Conservation (phyloP, 2,329 filamentous ascomycete species). For the Fusarium agapanthi region DNA sequence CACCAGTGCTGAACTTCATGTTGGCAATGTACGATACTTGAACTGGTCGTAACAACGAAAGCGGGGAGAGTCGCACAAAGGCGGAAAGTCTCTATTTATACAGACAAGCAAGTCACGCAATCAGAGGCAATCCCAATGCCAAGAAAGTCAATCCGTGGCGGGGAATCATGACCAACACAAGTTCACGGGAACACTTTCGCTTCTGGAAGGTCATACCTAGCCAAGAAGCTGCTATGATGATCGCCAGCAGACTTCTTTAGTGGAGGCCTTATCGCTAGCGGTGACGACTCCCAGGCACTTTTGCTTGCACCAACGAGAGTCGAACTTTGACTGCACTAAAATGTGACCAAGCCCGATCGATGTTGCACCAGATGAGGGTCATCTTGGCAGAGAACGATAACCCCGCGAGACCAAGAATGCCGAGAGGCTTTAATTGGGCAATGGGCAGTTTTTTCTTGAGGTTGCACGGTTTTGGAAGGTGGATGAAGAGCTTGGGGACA, state of each 20-base stretch:
- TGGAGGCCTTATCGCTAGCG: neutral
- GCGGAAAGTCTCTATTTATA: neutral
- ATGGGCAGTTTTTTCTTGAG: neutral
- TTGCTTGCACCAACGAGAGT: neutral
- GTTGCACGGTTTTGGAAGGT: conserved; percentile 27
- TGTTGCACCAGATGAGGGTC: conserved; percentile 1
- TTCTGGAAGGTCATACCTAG: conserved; percentile 26
- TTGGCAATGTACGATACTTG: neutral
- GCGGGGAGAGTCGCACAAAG: too few relatives aligned
- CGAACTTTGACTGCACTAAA: neutral
- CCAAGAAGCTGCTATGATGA: neutral
- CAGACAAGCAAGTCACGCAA: neutral
- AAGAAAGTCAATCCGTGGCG: neutral
- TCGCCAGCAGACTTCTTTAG: neutral
- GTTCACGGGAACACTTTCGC: conserved; percentile 6
- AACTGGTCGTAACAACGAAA: neutral
- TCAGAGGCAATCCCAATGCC: neutral
- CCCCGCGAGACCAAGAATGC: neutral
- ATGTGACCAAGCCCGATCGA: neutral
- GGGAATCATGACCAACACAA: neutral
- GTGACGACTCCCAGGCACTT: neutral
- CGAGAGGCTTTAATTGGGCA: neutral
- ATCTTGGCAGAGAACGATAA: neutral
- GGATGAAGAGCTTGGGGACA: neutral
- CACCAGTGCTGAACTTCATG: conserved; percentile 13